Percentiles rank a stretch among this genome's conserved stretches.
These are phyloP conservation scores for Purpureocillium takamizusanense DNA, from an alignment of 2,329 filamentous ascomycete species.

Conservation along the genomic window DNA sequence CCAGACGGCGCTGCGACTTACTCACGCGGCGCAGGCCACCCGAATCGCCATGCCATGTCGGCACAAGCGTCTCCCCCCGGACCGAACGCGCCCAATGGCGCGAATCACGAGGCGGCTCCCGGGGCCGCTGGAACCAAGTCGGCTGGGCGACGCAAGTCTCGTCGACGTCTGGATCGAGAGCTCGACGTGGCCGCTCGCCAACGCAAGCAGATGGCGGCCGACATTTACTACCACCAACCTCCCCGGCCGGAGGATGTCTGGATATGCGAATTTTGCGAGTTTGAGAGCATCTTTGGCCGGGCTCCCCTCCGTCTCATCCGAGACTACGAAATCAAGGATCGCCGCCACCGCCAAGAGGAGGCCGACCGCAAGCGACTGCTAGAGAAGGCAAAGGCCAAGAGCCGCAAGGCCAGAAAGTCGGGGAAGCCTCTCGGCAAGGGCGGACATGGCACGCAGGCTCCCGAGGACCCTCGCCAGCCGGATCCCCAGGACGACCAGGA, in stretches of 20 bases:
- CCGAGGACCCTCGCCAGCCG: constrained; percentile 11
- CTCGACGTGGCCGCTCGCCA: constrained; percentile 68
- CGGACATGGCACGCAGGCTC: constrained; percentile 13
- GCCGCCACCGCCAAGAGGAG: constrained; percentile 70
- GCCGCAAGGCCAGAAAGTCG: constrained; percentile 78
- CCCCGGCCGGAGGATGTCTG: constrained; percentile 67
- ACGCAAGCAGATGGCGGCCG: constrained; percentile 68
- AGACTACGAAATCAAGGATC: constrained; percentile 90
- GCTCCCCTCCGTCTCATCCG: constrained; percentile 78
- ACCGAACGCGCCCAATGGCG: constrained; percentile 7
- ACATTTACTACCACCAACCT: constrained; percentile 67
- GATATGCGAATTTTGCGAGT: constrained; percentile 98
- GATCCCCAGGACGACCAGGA: constrained; percentile 13
- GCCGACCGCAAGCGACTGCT: constrained; percentile 78
- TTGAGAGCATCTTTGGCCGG: constrained; percentile 91
- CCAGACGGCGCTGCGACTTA: not conserved
- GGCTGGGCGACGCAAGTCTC: constrained; percentile 44
- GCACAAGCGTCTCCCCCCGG: constrained; percentile 9
- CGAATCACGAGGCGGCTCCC: constrained; percentile 24
- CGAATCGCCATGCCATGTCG: constrained; percentile 12
- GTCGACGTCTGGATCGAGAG: constrained; percentile 59
- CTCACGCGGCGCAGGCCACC: constrained; percentile 12
- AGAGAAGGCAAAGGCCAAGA: constrained; percentile 92
- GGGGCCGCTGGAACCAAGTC: constrained; percentile 20
- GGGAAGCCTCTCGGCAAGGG: constrained; percentile 41